Evolutionary conservation across 2,329 filamentous ascomycete species (phyloP).

Genomic region (Neoscytalidium dimidiatum): DNA sequence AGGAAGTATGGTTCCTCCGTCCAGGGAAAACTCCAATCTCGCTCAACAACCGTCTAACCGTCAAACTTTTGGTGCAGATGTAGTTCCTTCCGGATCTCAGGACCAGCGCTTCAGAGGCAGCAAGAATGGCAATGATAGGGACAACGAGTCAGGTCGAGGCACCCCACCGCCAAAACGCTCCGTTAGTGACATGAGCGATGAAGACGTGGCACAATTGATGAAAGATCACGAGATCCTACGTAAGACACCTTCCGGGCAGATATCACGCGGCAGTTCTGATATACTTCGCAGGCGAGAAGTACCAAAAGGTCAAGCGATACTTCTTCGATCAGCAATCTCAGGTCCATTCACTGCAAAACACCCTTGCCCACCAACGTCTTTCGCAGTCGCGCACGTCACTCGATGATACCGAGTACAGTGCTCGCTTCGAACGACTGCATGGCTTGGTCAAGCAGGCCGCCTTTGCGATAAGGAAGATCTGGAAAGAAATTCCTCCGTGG

Average conservation of each 20-base stretch:
- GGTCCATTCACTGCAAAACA: slow-evolving; percentile 93
- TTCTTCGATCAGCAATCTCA: slow-evolving; percentile 93
- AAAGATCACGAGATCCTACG: slow-evolving; percentile 54
- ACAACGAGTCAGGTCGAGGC: slow-evolving; percentile 39
- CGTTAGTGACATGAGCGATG: slow-evolving; percentile 48
- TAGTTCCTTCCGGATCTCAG: slow-evolving; percentile 47
- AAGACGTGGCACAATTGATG: slow-evolving; percentile 48
- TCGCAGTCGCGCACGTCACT: slow-evolving; percentile 91
- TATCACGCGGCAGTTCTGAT: slow-evolving; percentile 5
- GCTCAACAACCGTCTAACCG: background rate
- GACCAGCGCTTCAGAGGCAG: slow-evolving; percentile 45
- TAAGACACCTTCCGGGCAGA: slow-evolving; percentile 31
- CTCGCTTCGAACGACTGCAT: slow-evolving; percentile 85
- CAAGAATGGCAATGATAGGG: slow-evolving; percentile 32
- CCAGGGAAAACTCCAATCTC: slow-evolving; percentile 4
- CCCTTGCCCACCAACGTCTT: slow-evolving; percentile 93
- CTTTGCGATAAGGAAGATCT: slow-evolving; percentile 95
- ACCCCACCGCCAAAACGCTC: slow-evolving; percentile 48
- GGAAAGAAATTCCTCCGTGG: slow-evolving; percentile 80
- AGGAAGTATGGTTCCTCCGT: background rate
- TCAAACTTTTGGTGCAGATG: slow-evolving; percentile 48
- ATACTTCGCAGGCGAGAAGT: slow-evolving; percentile 73
- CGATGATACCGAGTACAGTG: slow-evolving; percentile 91
- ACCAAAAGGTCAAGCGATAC: slow-evolving; percentile 96
- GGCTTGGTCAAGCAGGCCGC: slow-evolving; percentile 92